A percentile compares a stretch with the other conserved stretches of the same genome.
These are phyloP conservation scores for Chlamydomonas sphaeroides DNA, from an alignment of 139 green algal genomes.

Conservation along the genomic window DNA sequence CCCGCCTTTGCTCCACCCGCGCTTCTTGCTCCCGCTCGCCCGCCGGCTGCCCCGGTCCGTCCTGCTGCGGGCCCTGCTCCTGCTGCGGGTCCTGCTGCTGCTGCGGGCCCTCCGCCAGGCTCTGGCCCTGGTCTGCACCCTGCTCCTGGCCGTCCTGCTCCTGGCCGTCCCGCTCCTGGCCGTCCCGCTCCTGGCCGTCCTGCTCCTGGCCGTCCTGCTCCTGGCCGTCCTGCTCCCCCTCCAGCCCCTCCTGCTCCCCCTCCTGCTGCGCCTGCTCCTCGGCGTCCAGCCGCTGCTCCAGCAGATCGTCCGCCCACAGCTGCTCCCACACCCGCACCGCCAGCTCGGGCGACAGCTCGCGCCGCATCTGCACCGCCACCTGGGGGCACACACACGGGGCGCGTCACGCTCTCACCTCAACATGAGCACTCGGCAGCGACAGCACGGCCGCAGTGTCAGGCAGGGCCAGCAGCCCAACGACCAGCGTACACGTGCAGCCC, in stretches of 20 bases:
- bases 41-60: no score
- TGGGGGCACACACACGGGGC: no score
- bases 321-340: slow-evolving; percentile 69
- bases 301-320: slow-evolving; percentile 63
- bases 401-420: no score
- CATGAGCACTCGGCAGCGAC: no score
- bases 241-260: background rate
- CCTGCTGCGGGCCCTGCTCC: no score
- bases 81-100: background rate
- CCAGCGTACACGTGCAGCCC: no score
- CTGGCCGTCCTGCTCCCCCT: background rate
- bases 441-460: no score
- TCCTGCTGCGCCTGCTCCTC: background rate
- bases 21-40: no score
- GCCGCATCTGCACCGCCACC: slow-evolving; percentile 82
- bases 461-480: no score
- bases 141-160: background rate
- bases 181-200: background rate
- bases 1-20: no score
- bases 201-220: background rate
- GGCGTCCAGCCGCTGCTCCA: background rate
- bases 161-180: background rate
- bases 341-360: slow-evolving; percentile 75
- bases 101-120: background rate
- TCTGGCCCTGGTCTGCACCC: background rate